phyloP scores from a whole-genome alignment of 1,139 yeast genomes.

The Pichia sp. region DNA sequence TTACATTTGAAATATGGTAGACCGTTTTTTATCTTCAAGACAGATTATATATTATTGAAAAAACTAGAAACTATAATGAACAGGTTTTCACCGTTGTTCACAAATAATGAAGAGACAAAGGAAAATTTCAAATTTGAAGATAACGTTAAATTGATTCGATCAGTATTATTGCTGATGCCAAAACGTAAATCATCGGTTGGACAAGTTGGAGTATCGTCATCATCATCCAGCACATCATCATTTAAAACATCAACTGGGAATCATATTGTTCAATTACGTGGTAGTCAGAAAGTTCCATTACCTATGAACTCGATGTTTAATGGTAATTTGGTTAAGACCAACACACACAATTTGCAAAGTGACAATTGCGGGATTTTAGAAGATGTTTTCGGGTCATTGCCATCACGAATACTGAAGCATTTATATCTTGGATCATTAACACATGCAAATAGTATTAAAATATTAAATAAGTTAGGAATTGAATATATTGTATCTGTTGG shows the following conservation, averaged over 20 bases:
- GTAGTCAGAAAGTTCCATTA: conserved; percentile 9
- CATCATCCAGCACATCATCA: conserved; percentile 1
- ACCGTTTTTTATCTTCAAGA: conserved; percentile 76
- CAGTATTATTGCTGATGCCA: conserved; percentile 20
- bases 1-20: conserved; percentile 60
- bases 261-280: conserved; percentile 27
- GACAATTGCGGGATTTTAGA: conserved; percentile 18
- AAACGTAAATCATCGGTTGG: conserved; percentile 11
- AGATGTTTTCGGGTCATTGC: conserved; percentile 48
- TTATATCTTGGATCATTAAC: conserved; percentile 77
- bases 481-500: conserved; percentile 81
- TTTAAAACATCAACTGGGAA: conserved; percentile 25
- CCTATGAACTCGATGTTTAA: not conserved
- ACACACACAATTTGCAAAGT: not conserved
- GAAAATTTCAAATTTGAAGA: conserved; percentile 17
- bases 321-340: not conserved
- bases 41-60: conserved; percentile 61
- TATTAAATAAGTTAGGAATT: conserved; percentile 63
- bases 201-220: not conserved
- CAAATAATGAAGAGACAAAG: conserved; percentile 4
- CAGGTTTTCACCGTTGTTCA: conserved; percentile 44
- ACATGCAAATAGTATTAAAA: conserved; percentile 70
- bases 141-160: conserved; percentile 17
- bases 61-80: conserved; percentile 58
- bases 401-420: conserved; percentile 73